Evolutionary conservation across 805 yeast genomes (phyloP).

Genomic region (Cyberlindnera meyerae): DNA sequence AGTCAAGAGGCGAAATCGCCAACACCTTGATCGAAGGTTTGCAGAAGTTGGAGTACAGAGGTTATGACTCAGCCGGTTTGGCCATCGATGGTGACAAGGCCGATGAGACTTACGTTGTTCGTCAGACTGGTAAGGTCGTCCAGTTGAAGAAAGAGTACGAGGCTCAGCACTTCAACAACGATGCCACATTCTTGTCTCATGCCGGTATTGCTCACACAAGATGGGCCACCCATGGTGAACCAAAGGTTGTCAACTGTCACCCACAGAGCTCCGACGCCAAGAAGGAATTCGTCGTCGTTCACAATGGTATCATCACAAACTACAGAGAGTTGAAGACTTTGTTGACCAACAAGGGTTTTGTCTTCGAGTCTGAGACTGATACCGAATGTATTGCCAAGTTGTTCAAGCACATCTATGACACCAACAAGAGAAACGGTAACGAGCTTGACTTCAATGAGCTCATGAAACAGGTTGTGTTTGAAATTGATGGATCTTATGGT

Average conservation of each 20-base stretch:
- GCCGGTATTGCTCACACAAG: constrained; percentile 98
- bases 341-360: constrained; percentile 70
- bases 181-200: constrained; percentile 71
- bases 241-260: constrained; percentile 81
- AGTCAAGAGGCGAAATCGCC: constrained; percentile 86
- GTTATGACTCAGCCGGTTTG: constrained; percentile 95
- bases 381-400: constrained; percentile 97
- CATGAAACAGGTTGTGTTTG: constrained; percentile 87
- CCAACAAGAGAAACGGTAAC: constrained; percentile 63
- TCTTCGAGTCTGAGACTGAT: constrained; percentile 90
- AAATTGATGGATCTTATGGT: constrained; percentile 97
- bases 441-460: constrained; percentile 85
- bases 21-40: constrained; percentile 85
- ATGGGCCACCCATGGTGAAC: constrained; percentile 99
- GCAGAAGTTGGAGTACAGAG: constrained; percentile 90
- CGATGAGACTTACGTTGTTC: constrained; percentile 66
- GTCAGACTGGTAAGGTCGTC: constrained; percentile 88
- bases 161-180: constrained; percentile 46
- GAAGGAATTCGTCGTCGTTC: constrained; percentile 88
- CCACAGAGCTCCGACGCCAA: constrained; percentile 87
- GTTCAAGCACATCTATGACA: constrained; percentile 84
- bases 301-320: constrained; percentile 97
- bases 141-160: constrained; percentile 66
- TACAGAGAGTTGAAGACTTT: constrained; percentile 86
- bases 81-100: constrained; percentile 88